These are phyloP conservation scores for Pythium dissotocum DNA, from an alignment of 352 stramenopile genomes.

Conservation along the genomic window DNA sequence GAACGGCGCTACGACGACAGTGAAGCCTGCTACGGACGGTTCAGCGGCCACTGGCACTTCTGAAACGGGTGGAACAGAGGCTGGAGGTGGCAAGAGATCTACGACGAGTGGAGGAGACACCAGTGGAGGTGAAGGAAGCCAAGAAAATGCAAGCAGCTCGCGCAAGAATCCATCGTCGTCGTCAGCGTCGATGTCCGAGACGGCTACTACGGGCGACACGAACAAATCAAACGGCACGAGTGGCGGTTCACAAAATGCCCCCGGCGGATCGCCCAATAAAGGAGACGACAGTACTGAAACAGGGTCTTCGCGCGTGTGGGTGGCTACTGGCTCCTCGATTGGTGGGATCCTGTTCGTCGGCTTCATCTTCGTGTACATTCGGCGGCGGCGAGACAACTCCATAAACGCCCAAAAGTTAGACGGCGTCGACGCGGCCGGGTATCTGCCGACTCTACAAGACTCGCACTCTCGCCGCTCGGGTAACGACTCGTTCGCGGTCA, in stretches of 20 bases:
- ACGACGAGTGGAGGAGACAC: not conserved
- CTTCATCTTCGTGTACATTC: not conserved
- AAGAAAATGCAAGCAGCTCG: not conserved
- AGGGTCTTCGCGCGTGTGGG: not conserved
- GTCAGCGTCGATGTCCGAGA: not conserved
- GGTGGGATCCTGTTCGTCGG: slow-evolving; percentile 5
- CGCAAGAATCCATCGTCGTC: not conserved
- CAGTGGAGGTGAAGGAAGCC: not conserved
- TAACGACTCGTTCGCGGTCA: slow-evolving; percentile 2
- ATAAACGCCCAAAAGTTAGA: not conserved
- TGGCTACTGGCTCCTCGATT: not conserved
- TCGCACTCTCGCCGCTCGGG: slow-evolving; percentile 5
- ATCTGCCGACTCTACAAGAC: slow-evolving; percentile 8
- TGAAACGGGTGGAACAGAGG: not conserved
- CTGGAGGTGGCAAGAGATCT: not conserved
- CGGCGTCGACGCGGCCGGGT: not conserved
- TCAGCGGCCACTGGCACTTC: not conserved
- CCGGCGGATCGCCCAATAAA: not conserved
- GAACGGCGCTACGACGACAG: not conserved
- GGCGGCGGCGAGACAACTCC: not conserved
- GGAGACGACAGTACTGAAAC: not conserved
- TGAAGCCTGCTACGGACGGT: not conserved
- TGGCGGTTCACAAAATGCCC: not conserved
- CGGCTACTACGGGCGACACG: not conserved
- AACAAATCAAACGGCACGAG: not conserved